Evolutionary conservation across 2,329 filamentous ascomycete species (phyloP).

Genomic region (Coniochaeta sp.): DNA sequence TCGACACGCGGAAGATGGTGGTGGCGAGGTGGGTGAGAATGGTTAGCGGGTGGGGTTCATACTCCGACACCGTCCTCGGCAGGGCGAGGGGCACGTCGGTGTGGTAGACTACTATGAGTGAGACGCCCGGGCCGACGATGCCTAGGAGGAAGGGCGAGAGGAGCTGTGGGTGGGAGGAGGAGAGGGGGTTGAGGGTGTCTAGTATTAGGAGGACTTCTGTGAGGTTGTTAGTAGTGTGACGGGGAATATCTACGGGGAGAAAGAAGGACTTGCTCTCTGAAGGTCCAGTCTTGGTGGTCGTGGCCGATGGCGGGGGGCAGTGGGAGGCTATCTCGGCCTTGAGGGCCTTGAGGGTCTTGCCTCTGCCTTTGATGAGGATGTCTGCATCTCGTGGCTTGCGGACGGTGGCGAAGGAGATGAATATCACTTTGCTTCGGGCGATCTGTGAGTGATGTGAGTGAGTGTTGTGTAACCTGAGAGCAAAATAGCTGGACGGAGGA

Average conservation of each 20-base stretch:
- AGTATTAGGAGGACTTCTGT: slow-evolving; percentile 69
- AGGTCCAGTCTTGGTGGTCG: slow-evolving; percentile 26
- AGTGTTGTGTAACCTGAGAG: not conserved
- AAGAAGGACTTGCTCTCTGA: slow-evolving; percentile 33
- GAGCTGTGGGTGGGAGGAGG: slow-evolving; percentile 43
- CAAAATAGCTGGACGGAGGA: not conserved
- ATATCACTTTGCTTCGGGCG: slow-evolving; percentile 63
- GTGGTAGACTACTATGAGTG: slow-evolving; percentile 77
- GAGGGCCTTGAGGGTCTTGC: slow-evolving; percentile 50
- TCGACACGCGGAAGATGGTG: slow-evolving; percentile 67
- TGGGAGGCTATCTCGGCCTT: slow-evolving; percentile 53
- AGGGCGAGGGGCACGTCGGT: slow-evolving; percentile 61
- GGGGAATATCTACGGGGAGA: no score
- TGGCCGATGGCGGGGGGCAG: slow-evolving; percentile 32
- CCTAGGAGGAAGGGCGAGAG: slow-evolving; percentile 65
- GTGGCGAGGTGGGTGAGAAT: slow-evolving; percentile 83
- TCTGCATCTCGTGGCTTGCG: slow-evolving; percentile 58
- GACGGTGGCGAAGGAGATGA: slow-evolving; percentile 71
- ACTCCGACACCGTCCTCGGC: slow-evolving; percentile 36
- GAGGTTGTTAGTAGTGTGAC: slow-evolving; percentile 9
- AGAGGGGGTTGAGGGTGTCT: slow-evolving; percentile 69
- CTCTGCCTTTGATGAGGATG: slow-evolving; percentile 56
- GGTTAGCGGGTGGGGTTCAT: slow-evolving; percentile 63
- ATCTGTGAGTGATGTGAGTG: slow-evolving; percentile 29
- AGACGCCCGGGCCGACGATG: slow-evolving; percentile 58